phyloP scores from a whole-genome alignment of 2,329 filamentous ascomycete species.

The Lachnellula cervina region DNA sequence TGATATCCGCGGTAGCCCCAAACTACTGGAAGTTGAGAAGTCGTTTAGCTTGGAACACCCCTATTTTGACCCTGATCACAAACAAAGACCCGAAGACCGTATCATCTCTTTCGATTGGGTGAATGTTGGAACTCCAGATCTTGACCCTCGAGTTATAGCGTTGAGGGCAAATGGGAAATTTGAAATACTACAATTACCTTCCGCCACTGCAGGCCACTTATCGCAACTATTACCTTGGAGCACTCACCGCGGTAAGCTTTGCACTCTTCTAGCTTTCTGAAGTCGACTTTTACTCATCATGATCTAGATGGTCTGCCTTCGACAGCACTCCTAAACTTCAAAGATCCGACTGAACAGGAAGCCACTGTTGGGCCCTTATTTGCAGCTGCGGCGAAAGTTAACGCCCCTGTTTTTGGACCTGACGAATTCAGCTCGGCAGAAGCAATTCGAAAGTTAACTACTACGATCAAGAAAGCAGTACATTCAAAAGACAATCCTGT shows the following conservation, averaged over 20 bases:
- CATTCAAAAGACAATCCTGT: conserved; percentile 19
- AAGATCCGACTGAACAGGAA: conserved; percentile 46
- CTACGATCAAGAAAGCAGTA: conserved; percentile 25
- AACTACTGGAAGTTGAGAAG: conserved; percentile 54
- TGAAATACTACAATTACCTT: conserved; percentile 58
- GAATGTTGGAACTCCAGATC: conserved; percentile 49
- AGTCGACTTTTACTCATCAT: conserved; percentile 24
- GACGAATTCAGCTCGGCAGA: conserved; percentile 39
- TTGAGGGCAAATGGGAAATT: conserved; percentile 56
- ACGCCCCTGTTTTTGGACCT: conserved; percentile 53
- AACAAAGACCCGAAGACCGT: conserved; percentile 46
- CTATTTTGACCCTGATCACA: conserved; percentile 43
- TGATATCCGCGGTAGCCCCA: conserved; percentile 48
- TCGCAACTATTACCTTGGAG: conserved; percentile 59
- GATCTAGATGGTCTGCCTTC: conserved; percentile 46
- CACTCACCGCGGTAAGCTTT: conserved; percentile 41
- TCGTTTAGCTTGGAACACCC: conserved; percentile 59
- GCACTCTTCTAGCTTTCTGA: background rate
- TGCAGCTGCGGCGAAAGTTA: conserved; percentile 47
- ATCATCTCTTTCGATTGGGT: conserved; percentile 68
- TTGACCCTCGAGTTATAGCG: conserved; percentile 55
- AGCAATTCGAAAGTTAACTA: conserved; percentile 20
- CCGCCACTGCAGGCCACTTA: conserved; percentile 51
- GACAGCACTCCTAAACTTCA: conserved; percentile 52
- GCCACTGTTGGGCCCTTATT: conserved; percentile 51